Base-by-base conservation (phyloP, 2,329 filamentous ascomycete genomes). In the Clonostachys byssicola region DNA sequence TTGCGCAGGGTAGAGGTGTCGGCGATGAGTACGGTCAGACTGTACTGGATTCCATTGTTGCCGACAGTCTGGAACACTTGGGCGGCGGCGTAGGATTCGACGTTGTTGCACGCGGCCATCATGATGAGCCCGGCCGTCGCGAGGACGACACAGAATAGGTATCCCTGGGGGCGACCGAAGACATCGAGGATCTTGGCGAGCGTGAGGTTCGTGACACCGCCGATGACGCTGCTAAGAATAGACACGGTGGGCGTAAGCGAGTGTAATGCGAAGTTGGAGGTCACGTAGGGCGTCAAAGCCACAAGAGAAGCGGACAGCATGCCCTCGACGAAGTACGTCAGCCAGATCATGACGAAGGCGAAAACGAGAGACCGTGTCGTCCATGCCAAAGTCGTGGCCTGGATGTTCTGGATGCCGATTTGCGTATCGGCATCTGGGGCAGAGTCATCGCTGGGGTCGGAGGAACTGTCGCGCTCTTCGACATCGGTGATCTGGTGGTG, bases 1-100 rank as follows among this genome's bases (percentile, higher is more conserved):
- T 86, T 86, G 54, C 78, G 73, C 16, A 89, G 70, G 12, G 76
- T 74, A 4, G 84, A 84, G 1, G 83, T 86, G 54, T 89, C 86
- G 49, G 84, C 80, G 47, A 85, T 79, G 59, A 89, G 83, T 46
- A 89, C 74, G 39, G 66, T 70, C 34, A 71, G 58, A 53, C 63
- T 68, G 59, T 71, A 74, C 52, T 60, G 63, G 41, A 71, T 58
- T 42, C 65, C 70, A 34, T 75, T 56, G 42, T 56, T 56, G 20
- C 82, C 83, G 43, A 85, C 76, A 48, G 75, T 77, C 57, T 86
- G 87, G 52, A 89, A 83, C 2, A 88, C 82, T 53, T 82, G 74
- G 3, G 79, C 82, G 3, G 82, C 83, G 40, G 79, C 78, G 60
- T 83, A 88, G 1, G 75, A 80, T 51, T 77, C 63, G 10, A 86